Evolutionary conservation across 2,329 filamentous ascomycete species (phyloP), one percentile per base, ranked within the genome.

Genomic region (Arthrinium puccinioides): DNA sequence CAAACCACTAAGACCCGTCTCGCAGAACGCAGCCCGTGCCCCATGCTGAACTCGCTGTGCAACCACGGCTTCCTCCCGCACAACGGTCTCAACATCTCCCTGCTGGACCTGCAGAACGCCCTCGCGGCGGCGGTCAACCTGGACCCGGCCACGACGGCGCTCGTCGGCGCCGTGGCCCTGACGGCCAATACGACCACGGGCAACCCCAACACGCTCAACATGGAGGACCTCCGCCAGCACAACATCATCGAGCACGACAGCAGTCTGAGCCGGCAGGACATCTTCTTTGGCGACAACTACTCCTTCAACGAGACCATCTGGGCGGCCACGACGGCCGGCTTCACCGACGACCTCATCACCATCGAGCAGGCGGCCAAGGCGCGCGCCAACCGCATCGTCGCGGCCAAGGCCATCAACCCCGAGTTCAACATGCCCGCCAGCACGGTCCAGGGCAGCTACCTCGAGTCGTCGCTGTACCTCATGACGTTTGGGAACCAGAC

Each of bases 121-220:
- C 44, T 75, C 21, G 45, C 45, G 4, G 47, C 53, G 0, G 66
- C 54, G 2, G 49, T 73, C 35, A 67, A 70, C 53, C 64, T 74
- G 42, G 56, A 67, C 11, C 40, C 40, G 2, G 48, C 53, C 2
- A 54, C 72, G 2, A 62, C 53, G 1, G 45, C 29, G 1, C 42
- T 67, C 10, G 62, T 73, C 55, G 71, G 61, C 44, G 47, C 63
- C 5, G 55, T 61, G 37, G 70, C 65, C 28, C 41, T 67, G 13
- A 40, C 53, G 16, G 55, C 55, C n/a, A 68, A 66, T 42, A 64
- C 66, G 0, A 13, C 32, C 6, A 50, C 59, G 25, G 60, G 63
- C 0, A 69, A 69, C 51, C 56, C 65, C 6, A 69, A 63, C 7
- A 60, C 47, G 26, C 67, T 68, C 44, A 58, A 57, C 6, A 51